These are phyloP conservation scores for Naganishia vaughanmartiniae DNA, from an alignment of 768 basidiomycete genomes.

Conservation along the genomic window DNA sequence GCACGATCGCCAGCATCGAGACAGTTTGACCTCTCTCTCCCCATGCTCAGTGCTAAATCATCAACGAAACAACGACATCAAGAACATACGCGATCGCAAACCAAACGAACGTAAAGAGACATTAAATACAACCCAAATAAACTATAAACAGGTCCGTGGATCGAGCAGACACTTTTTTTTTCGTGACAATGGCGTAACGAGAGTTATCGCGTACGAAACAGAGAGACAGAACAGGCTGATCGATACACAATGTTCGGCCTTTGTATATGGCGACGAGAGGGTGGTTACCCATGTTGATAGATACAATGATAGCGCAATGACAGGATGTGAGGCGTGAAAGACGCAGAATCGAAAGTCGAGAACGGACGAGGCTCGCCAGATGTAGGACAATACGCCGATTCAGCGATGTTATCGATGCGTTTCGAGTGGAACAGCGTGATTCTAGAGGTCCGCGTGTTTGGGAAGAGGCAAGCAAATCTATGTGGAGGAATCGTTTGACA, in stretches of 20 bases:
- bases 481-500: background rate
- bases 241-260: background rate
- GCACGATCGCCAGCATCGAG: too few species aligned
- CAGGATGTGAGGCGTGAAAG: background rate
- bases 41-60: too few species aligned
- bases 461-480: background rate
- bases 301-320: constrained; percentile 3
- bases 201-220: background rate
- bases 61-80: background rate
- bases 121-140: background rate
- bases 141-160: background rate
- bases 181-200: background rate
- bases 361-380: background rate
- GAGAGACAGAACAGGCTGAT: background rate
- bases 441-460: background rate
- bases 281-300: constrained; percentile 1
- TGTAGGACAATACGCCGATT: background rate
- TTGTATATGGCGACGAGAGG: constrained; percentile 15
- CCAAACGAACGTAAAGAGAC: background rate
- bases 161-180: background rate
- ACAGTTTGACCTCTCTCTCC: too few species aligned
- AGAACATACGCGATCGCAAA: background rate
- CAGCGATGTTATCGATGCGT: background rate
- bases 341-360: background rate
- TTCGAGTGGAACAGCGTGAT: background rate